Conservation (phyloP, 192 early-diverging fungal genomes). For the Rhizophagus clarus region DNA sequence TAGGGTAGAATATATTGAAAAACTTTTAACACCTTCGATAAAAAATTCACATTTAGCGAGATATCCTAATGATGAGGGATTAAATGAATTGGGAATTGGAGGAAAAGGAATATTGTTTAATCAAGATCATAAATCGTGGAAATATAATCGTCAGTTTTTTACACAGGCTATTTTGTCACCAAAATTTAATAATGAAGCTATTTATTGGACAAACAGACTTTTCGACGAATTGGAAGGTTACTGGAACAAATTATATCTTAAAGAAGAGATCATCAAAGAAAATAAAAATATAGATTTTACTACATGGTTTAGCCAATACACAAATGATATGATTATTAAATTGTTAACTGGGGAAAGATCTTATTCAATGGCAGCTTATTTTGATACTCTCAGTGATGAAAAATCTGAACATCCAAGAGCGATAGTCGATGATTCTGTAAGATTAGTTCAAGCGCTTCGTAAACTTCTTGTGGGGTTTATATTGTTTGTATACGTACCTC, state of each 20-base stretch:
- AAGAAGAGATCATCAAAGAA: neutral
- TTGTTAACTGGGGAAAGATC: neutral
- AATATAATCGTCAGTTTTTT: constrained; percentile 10
- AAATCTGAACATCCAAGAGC: neutral
- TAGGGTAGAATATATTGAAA: neutral
- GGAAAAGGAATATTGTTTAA: neutral
- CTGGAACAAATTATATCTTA: neutral
- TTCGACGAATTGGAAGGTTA: neutral
- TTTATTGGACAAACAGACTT: neutral
- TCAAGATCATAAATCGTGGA: neutral
- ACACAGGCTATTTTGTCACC: neutral
- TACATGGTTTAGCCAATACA: constrained; percentile 3
- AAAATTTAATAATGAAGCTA: neutral
- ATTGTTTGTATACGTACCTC: neutral
- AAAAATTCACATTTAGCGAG: neutral
- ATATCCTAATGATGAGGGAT: neutral
- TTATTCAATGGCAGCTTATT: constrained; percentile 4
- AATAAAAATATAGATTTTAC: neutral
- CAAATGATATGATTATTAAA: neutral
- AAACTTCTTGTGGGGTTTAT: neutral
- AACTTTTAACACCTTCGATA: constrained; percentile 11
- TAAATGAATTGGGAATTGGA: neutral
- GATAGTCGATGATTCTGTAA: neutral
- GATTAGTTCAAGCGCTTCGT: neutral
- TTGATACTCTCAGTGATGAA: neutral